A percentile compares a stretch with the other conserved stretches of the same genome.
These are phyloP conservation scores for Ogataea pini DNA, from an alignment of 805 yeast genomes.

Conservation along the genomic window DNA sequence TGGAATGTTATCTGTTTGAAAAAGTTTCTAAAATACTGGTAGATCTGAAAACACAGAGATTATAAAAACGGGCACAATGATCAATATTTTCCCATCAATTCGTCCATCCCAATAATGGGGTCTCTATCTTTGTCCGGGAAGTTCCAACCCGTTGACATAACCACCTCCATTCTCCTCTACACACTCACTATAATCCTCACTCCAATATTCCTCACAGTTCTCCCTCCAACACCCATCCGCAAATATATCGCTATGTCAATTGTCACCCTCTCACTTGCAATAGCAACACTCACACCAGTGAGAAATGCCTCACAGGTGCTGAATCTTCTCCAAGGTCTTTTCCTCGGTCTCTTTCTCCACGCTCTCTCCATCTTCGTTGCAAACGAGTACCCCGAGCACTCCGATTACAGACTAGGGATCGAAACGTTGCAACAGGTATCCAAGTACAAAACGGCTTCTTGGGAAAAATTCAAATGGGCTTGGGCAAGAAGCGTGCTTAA, in stretches of 20 bases:
- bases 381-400: constrained; percentile 8
- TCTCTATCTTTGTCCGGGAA: too few relatives aligned
- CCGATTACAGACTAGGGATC: constrained; percentile 2
- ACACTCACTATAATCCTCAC: background rate
- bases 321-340: background rate
- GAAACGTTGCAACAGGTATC: constrained; percentile 10
- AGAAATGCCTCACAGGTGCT: background rate
- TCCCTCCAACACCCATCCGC: background rate
- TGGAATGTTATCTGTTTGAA: background rate
- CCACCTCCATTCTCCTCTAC: background rate
- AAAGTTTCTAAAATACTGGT: too few relatives aligned
- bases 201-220: background rate
- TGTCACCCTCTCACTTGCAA: background rate
- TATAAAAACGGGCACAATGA: too few relatives aligned
- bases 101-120: too few relatives aligned
- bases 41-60: too few relatives aligned
- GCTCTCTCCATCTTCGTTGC: background rate
- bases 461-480: constrained; percentile 12
- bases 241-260: constrained; percentile 1
- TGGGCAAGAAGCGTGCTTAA: constrained; percentile 6
- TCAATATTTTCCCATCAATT: too few relatives aligned
- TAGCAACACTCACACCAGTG: background rate
- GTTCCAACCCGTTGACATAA: too few relatives aligned
- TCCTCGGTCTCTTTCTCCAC: background rate
- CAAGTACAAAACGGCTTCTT: constrained; percentile 1